A percentile compares a stretch with the other conserved stretches of the same genome.
Conservation (phyloP, 352 stramenopile species). For the Pythium biforme region DNA sequence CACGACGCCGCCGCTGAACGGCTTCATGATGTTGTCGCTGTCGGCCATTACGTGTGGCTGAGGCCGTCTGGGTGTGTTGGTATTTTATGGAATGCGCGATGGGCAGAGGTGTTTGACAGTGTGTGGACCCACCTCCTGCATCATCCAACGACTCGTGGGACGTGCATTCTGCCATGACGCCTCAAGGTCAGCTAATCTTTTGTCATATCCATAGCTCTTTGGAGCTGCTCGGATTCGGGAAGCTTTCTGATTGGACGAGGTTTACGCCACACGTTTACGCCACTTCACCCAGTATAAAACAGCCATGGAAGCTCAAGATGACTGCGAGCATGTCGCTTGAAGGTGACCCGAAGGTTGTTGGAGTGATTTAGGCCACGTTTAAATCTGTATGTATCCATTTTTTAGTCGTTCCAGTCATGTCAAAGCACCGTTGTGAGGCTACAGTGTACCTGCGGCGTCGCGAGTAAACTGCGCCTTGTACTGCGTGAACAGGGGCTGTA, state of each 20-base stretch:
- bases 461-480: conserved; percentile 72
- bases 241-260: not conserved
- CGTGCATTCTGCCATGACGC: no score
- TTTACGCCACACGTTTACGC: conserved; percentile 1
- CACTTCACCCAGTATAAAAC: not conserved
- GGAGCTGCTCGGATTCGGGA: not conserved
- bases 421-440: no score
- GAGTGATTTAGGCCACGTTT: not conserved
- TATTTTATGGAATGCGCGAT: no score
- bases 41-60: not conserved
- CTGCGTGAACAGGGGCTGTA: conserved; percentile 56
- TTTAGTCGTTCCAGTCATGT: no score
- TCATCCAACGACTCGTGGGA: no score
- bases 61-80: no score
- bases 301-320: not conserved
- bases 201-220: not conserved
- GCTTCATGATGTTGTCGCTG: not conserved
- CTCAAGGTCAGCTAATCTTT: not conserved
- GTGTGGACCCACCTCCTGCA: no score
- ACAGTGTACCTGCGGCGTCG: conserved; percentile 30
- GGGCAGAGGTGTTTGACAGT: no score
- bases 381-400: not conserved
- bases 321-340: not conserved
- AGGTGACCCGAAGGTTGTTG: not conserved
- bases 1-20: not conserved